Evolutionary conservation across 2,329 filamentous ascomycete species (phyloP), one percentile per base, ranked within the genome.

Genomic region (Fusarium haematococcum): DNA sequence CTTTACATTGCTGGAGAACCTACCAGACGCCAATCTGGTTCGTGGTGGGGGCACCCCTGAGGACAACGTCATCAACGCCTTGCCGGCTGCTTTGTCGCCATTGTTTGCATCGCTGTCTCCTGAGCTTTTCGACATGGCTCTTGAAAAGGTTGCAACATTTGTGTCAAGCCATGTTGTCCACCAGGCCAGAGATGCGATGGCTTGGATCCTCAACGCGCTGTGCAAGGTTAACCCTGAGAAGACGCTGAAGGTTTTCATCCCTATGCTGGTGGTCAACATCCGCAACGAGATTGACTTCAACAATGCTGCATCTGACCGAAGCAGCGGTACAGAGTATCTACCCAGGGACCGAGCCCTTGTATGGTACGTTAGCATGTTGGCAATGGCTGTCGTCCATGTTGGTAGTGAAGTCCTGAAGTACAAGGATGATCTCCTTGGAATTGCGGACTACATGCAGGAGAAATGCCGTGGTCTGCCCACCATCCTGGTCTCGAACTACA

Each of bases 371-470:
- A 98, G 95, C 83, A 95, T 99, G 87, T 89, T 99, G 6, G 97
- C 95, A 80, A 99, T 99, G 96, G 97, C 95, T 69, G 95, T 98
- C 25, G 97, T 99, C 4, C 97, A 99, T 79, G 95, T 99, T 54
- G 97, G 97, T 37, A 91, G 92, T 74, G 94, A 97, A 75, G 94
- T 98, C 16, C 88, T 99, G 69, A 93, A 93, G 70, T 97, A 97
- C 87, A 95, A 95, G 83, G 88, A 94, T 60, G 94, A 98, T 59
- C 89, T 99, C 3, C 94, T 98, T 74, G 93, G 95, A 71, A 96
- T 99, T 81, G 95, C 96, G 14, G 88, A 93, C 64, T 98, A 96
- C 84, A 98, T 99, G 96, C 97, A 99, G 82, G 91, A 97, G 77
- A 96, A 95, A 79, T 99, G 97, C 83, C 93, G 94, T 77, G 97